A percentile compares a stretch with the other conserved stretches of the same genome.
These are phyloP conservation scores for Boletus rubroflammeus DNA, from an alignment of 768 basidiomycete genomes.

Conservation along the genomic window DNA sequence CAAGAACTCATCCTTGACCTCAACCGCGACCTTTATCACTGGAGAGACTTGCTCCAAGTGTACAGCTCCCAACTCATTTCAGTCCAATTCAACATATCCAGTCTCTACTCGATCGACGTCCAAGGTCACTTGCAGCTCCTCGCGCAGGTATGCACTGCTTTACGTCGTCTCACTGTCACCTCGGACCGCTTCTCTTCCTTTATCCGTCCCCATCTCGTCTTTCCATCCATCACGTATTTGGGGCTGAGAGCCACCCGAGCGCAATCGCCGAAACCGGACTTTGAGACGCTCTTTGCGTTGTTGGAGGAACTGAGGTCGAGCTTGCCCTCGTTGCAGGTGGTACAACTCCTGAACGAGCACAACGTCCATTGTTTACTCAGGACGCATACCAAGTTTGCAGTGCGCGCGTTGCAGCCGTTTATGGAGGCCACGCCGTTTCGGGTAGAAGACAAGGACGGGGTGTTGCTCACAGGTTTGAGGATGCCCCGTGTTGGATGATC, in stretches of 20 bases:
- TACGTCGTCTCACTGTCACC: constrained; percentile 21
- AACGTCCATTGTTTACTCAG: constrained; percentile 19
- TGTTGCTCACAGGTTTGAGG: constrained; percentile 21
- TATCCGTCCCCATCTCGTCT: not conserved
- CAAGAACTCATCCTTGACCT: constrained; percentile 18
- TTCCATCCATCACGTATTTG: constrained; percentile 18
- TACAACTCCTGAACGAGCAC: constrained; percentile 17
- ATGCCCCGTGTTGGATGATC: not conserved
- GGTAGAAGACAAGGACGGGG: constrained; percentile 22
- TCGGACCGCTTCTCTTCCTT: constrained; percentile 1
- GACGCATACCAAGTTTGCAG: constrained; percentile 9
- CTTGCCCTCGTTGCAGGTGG: constrained; percentile 17
- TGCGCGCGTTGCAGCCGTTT: constrained; percentile 9
- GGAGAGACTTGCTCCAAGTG: constrained; percentile 11
- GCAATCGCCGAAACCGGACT: constrained; percentile 3
- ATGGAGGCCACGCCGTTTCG: constrained; percentile 8
- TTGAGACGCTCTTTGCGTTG: constrained; percentile 8
- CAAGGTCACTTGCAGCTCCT: constrained; percentile 5
- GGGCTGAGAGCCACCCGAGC: constrained; percentile 5
- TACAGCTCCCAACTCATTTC: constrained; percentile 19
- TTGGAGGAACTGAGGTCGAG: constrained; percentile 9
- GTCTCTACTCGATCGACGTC: not conserved
- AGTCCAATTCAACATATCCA: constrained; percentile 7
- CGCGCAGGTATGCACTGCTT: constrained; percentile 10
- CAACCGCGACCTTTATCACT: not conserved